These are phyloP conservation scores for Bryoerythrophyllum caledonicum DNA, from an alignment of 225 moss, liverwort and hornwort genomes.

Conservation along the genomic window DNA sequence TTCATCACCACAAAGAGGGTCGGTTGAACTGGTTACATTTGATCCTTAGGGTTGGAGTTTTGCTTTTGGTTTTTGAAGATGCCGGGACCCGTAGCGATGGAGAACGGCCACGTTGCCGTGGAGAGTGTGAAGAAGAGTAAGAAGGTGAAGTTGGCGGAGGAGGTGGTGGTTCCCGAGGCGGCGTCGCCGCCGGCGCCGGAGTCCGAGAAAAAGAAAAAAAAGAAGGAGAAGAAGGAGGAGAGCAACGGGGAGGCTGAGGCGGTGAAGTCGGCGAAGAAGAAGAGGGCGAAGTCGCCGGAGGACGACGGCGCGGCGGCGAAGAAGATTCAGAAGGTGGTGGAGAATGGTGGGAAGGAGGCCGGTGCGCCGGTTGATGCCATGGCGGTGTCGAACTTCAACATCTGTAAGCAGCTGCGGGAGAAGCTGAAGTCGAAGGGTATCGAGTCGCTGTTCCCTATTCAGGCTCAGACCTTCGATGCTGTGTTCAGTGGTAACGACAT, in stretches of 20 bases:
- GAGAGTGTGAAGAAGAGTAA: slow-evolving; percentile 49
- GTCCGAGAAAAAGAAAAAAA: slow-evolving; percentile 65
- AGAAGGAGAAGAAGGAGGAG: slow-evolving; percentile 36
- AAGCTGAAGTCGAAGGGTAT: slow-evolving; percentile 86
- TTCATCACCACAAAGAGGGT: slow-evolving; percentile 23
- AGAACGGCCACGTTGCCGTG: slow-evolving; percentile 43
- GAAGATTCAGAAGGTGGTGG: slow-evolving; percentile 57
- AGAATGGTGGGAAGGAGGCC: slow-evolving; percentile 42
- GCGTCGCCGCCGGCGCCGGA: slow-evolving; percentile 37
- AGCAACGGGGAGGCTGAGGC: slow-evolving; percentile 28
- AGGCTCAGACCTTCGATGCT: slow-evolving; percentile 74
- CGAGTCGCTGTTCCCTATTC: slow-evolving; percentile 82
- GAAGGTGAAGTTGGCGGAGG: slow-evolving; percentile 53
- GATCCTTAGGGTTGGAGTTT: neutral
- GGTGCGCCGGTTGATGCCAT: slow-evolving; percentile 51
- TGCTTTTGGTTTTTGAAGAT: slow-evolving; percentile 21
- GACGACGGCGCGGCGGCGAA: slow-evolving; percentile 41
- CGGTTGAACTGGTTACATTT: neutral
- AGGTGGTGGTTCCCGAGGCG: slow-evolving; percentile 5
- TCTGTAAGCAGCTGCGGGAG: slow-evolving; percentile 58
- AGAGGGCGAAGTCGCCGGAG: slow-evolving; percentile 46
- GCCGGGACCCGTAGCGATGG: slow-evolving; percentile 68
- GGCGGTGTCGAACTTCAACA: slow-evolving; percentile 78
- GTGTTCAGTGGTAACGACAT: slow-evolving; percentile 81
- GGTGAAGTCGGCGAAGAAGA: slow-evolving; percentile 49